Percentiles rank a stretch among this genome's conserved stretches.
Evolutionary conservation across 306 rosid species (phyloP).

Genomic region (Echinosophora koreensis): DNA sequence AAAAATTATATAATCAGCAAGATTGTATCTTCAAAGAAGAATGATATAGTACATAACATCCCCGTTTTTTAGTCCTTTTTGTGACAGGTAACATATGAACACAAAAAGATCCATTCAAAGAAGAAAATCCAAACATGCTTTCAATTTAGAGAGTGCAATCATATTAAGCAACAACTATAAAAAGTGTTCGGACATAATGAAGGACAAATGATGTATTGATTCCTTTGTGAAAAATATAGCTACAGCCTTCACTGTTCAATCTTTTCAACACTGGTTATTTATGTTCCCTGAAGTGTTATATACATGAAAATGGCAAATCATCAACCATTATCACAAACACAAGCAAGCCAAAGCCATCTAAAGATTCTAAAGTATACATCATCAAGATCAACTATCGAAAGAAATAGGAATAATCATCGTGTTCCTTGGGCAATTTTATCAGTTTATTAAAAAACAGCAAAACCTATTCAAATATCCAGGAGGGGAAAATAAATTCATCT

Average conservation of each 20-base stretch:
- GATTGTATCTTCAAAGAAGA: constrained; percentile 39
- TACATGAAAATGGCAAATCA: constrained; percentile 26
- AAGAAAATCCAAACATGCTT: constrained; percentile 14
- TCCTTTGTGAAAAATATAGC: neutral
- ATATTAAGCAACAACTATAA: neutral
- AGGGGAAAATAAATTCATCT: constrained; percentile 21
- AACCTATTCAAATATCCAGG: constrained; percentile 33
- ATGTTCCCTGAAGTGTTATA: constrained; percentile 3
- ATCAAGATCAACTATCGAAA: constrained; percentile 18
- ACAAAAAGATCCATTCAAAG: constrained; percentile 21
- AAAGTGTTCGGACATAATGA: neutral
- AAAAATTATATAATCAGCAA: constrained; percentile 44
- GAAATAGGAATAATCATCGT: constrained; percentile 35
- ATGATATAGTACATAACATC: constrained; percentile 27
- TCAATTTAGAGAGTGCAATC: constrained; percentile 1
- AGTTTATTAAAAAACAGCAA: neutral
- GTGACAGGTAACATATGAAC: constrained; percentile 2
- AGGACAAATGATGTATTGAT: constrained; percentile 29
- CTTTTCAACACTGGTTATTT: constrained; percentile 28
- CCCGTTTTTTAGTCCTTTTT: neutral
- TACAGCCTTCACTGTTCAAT: constrained; percentile 23
- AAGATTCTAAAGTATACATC: constrained; percentile 4
- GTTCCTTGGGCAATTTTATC: constrained; percentile 7
- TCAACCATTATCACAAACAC: constrained; percentile 28
- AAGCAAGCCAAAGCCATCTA: constrained; percentile 25